Base-by-base conservation (phyloP, 495 filamentous ascomycete genomes). In the Penicillium malachiteum region DNA sequence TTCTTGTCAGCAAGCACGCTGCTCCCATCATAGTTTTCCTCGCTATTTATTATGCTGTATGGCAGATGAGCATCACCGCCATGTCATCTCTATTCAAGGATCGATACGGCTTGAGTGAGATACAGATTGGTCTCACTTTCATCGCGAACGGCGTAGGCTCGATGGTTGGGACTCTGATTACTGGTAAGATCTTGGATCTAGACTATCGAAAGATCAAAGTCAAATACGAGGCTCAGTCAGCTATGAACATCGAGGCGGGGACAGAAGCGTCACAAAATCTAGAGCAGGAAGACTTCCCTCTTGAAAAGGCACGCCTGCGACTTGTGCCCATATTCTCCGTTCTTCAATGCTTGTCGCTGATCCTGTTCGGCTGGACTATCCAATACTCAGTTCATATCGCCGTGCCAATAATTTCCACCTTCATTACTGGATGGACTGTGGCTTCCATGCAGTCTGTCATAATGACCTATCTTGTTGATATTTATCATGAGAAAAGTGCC, bases 351-450 rank as follows among this genome's bases (percentile, higher is more conserved):
- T 50, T 68, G 4, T 74, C 72, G 0, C 66, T 77, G 11, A 66
- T 84, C 33, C 72, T 76, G 5, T 87, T 81, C 46, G 85, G 81
- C 17, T 88, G 85, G 85, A 79, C 79, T 1, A 62, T 87, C 1
- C 67, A 83, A 37, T 68, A 70, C 34, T 64, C 74, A 26, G 73
- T 75, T 11, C 78, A 76, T 50, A 66, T 86, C 7, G 77, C 77
- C 0, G 79, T 80, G 0, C 81, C 80, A 26, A 71, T 87, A 3
- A 67, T 87, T 0, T 60, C 86, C 2, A 73, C 80, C 0, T 86
- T 86, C 50, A 67, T 86, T 40, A 75, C 83, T n/a, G 84, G 83
- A 0, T 62, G 80, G 58, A 83, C 81, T 1, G 76, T 75, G 1
- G 81, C 85, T 42, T 80, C 78, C 63, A 49, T 64, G 57, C 54